Conservation (phyloP, 441 rosid genomes). For the Omphalea diandra region DNA sequence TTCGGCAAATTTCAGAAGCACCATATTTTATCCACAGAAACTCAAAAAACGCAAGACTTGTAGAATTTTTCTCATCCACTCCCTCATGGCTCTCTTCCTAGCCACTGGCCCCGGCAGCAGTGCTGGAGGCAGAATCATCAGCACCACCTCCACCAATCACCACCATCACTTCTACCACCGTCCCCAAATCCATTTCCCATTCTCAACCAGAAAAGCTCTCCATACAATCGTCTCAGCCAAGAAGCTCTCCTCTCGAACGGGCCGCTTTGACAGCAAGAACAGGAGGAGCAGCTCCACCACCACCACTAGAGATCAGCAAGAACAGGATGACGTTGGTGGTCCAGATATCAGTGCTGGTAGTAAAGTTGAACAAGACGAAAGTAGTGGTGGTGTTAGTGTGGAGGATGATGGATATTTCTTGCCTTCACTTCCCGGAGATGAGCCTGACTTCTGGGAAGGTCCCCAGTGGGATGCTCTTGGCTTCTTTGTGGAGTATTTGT, state of each 20-base stretch:
- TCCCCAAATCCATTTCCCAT: constrained; percentile 20
- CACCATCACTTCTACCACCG: constrained; percentile 21
- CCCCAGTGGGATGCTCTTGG: constrained; percentile 75
- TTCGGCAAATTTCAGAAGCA: too few relatives aligned
- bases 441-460: constrained; percentile 82
- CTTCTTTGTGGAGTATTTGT: constrained; percentile 73
- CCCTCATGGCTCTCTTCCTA: constrained; percentile 51
- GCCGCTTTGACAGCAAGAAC: constrained; percentile 72
- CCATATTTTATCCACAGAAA: constrained; percentile 8
- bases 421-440: constrained; percentile 59
- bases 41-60: background rate
- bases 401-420: constrained; percentile 37
- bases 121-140: constrained; percentile 36
- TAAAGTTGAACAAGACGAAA: constrained; percentile 22
- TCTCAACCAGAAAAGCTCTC: constrained; percentile 27
- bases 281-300: constrained; percentile 40
- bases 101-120: constrained; percentile 38
- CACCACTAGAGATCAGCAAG: constrained; percentile 42
- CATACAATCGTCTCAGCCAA: constrained; percentile 56
- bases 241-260: constrained; percentile 53
- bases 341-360: constrained; percentile 18
- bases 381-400: constrained; percentile 23
- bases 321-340: constrained; percentile 25
- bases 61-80: constrained; percentile 29
- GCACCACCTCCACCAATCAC: constrained; percentile 26